Percentiles rank a stretch among this genome's conserved stretches.
Evolutionary conservation across 2,329 filamentous ascomycete species (phyloP).

Genomic region (Geosmithia putterillii): DNA sequence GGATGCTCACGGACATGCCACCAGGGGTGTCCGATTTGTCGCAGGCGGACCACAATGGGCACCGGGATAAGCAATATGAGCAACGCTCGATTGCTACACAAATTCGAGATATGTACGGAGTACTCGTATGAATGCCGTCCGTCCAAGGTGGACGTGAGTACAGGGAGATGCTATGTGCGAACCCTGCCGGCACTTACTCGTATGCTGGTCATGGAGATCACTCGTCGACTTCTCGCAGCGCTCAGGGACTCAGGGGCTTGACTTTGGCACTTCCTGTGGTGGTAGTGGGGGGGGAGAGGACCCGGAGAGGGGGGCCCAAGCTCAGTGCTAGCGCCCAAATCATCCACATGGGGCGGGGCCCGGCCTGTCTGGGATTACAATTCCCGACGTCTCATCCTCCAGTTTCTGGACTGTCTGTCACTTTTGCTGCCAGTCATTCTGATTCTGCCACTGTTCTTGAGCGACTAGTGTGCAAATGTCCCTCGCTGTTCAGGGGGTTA

Average conservation of each 20-base stretch:
- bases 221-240: neutral
- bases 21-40: neutral
- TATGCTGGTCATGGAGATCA: neutral
- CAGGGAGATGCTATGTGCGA: neutral
- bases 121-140: neutral
- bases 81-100: neutral
- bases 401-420: neutral
- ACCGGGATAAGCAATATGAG: neutral
- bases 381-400: neutral
- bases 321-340: neutral
- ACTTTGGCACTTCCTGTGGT: neutral
- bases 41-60: neutral
- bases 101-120: neutral
- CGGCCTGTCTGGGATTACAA: neutral
- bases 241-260: neutral
- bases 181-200: neutral
- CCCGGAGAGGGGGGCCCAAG: neutral
- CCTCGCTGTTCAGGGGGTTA: too few relatives aligned
- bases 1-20: slow-evolving; percentile 1
- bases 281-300: neutral
- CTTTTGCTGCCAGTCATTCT: neutral
- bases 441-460: too few relatives aligned
- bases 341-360: neutral
- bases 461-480: too few relatives aligned
- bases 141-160: neutral